Conservation (phyloP, 306 rosid genomes). For the Ziziphus jujuba region DNA sequence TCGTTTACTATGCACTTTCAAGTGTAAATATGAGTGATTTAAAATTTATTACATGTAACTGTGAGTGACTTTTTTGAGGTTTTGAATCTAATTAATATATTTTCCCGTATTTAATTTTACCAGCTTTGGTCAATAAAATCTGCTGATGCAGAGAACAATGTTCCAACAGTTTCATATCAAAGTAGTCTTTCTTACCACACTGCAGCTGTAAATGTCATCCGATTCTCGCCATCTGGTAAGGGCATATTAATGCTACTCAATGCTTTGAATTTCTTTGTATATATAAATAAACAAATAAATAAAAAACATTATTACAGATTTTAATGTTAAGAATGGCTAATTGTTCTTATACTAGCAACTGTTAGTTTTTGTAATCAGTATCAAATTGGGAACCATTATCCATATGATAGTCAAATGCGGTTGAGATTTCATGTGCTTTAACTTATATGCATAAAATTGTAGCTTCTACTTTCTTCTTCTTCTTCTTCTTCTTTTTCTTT, state of each 20-base stretch:
- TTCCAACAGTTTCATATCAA: conserved; percentile 64
- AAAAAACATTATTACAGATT: neutral
- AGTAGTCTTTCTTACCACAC: conserved; percentile 67
- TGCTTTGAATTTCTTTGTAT: neutral
- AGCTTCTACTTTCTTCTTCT: no score
- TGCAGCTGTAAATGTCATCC: conserved; percentile 79
- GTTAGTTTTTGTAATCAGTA: no score
- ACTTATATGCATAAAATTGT: neutral
- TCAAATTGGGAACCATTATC: neutral
- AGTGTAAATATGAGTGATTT: neutral
- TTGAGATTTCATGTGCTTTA: neutral
- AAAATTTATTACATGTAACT: neutral
- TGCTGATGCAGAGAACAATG: conserved; percentile 53
- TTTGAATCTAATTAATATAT: conserved; percentile 1
- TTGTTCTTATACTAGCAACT: neutral
- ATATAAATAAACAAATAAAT: no score
- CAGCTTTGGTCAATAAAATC: conserved; percentile 78
- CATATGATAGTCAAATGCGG: neutral
- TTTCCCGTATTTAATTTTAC: conserved; percentile 4
- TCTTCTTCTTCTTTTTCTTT: neutral
- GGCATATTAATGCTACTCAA: neutral
- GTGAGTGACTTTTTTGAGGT: neutral
- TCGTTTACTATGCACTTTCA: neutral
- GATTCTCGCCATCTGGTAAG: conserved; percentile 82
- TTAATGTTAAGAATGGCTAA: neutral